Base-by-base conservation (phyloP, 2,329 filamentous ascomycete genomes). In the Diaporthe eres region DNA sequence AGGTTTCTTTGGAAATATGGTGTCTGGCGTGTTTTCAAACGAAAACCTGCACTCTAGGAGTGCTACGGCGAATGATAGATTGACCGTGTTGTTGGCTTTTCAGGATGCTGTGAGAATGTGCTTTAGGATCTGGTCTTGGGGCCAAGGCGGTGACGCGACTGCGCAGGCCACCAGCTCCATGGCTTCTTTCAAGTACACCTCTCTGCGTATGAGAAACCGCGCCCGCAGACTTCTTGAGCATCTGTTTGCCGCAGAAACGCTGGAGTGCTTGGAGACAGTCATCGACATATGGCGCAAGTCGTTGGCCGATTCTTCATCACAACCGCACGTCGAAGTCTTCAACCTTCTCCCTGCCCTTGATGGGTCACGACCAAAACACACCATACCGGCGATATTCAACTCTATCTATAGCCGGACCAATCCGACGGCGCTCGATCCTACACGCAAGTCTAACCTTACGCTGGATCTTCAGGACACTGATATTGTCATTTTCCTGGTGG, bases 61-160 rank as follows among this genome's bases (percentile, higher is more conserved):
- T 76, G 92, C 93, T 10, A 95, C 94, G n/a, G 95, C 96, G 12
- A 99, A 98, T 81, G 96, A 97, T 80, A 92, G 96, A 61, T 88
- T 99, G 31, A 98, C 97, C 0, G 96, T 99, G 28, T 89, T 98
- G 58, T 88, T 99, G n/a, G 97, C 96, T 15, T 98, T 99, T 82
- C 96, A 98, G 83, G 97, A 99, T 82, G 95, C 96, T 1, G 95
- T 98, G 75, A 92, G 95, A 34, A 94, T 98, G 68, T 98, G 96
- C 83, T 97, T 98, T 82, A 92, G 89, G 17, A 98, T 99, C 71
- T 99, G 97, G 97, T 94, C 94, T 0, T 99, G 97, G 96, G 95
- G 94, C 8, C 91, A 93, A 81, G 90, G 90, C 3, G 87, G 87
- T 39, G 92, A 93, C 80, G 85, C 88, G 25, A 84, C 83, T 10